phyloP scores from a whole-genome alignment of 148 eudicot genomes.

The Agrostemma githago region DNA sequence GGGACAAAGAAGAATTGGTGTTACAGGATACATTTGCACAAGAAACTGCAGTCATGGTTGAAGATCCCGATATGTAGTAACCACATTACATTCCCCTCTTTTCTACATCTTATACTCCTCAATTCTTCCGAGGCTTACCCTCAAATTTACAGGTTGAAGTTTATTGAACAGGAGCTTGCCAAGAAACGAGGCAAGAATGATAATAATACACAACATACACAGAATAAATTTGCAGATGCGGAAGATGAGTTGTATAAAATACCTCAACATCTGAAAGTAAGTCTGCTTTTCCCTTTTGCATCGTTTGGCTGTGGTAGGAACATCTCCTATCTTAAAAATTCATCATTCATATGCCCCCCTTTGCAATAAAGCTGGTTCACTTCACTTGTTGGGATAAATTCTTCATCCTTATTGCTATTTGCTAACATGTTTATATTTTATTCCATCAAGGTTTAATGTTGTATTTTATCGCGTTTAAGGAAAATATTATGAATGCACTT shows the following conservation, averaged over 20 bases:
- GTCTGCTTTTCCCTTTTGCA: slow-evolving; percentile 23
- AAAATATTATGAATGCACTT: background rate
- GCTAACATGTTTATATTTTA: background rate
- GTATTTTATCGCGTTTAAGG: background rate
- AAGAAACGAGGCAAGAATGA: slow-evolving; percentile 76
- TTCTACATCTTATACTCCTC: too few species aligned
- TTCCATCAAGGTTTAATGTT: background rate
- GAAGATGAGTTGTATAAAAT: slow-evolving; percentile 90
- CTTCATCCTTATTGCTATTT: background rate
- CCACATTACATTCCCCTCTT: slow-evolving; percentile 4
- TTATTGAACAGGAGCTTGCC: slow-evolving; percentile 90
- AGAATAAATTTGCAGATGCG: slow-evolving; percentile 64
- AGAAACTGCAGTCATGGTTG: slow-evolving; percentile 98
- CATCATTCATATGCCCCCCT: background rate
- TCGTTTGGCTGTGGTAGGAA: background rate
- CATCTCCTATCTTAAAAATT: background rate
- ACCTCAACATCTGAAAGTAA: slow-evolving; percentile 92
- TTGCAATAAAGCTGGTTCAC: background rate
- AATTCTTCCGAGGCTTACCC: slow-evolving; percentile 13
- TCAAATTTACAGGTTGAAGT: slow-evolving; percentile 61
- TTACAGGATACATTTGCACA: slow-evolving; percentile 96
- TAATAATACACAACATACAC: slow-evolving; percentile 40
- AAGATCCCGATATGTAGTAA: slow-evolving; percentile 96
- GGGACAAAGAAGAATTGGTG: slow-evolving; percentile 91
- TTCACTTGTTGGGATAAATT: background rate